These are phyloP conservation scores for Sonneratia caseolaris DNA, from an alignment of 345 rosid species.

Conservation along the genomic window DNA sequence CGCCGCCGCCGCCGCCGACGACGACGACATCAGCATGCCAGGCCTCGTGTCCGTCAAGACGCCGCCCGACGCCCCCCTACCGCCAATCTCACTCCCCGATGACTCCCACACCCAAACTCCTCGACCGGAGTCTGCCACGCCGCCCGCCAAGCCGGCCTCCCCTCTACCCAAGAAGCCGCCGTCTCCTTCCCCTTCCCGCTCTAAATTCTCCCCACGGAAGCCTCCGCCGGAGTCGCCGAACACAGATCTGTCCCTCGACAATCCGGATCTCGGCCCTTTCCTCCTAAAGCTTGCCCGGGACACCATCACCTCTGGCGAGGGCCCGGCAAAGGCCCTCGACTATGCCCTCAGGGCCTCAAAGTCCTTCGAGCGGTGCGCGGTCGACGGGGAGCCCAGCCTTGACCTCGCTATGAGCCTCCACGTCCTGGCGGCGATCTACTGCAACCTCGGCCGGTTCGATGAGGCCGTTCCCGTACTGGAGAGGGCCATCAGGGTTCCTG, in stretches of 20 bases:
- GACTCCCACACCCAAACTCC: slow-evolving; percentile 20
- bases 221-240: slow-evolving; percentile 58
- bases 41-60: slow-evolving; percentile 83
- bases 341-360: slow-evolving; percentile 82
- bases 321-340: slow-evolving; percentile 79
- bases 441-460: slow-evolving; percentile 85
- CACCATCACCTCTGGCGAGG: slow-evolving; percentile 88
- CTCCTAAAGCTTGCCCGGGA: slow-evolving; percentile 92
- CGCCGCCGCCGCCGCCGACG: background rate
- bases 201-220: slow-evolving; percentile 80
- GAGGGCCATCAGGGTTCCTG: slow-evolving; percentile 71
- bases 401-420: slow-evolving; percentile 96
- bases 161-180: slow-evolving; percentile 41
- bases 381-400: slow-evolving; percentile 68
- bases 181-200: slow-evolving; percentile 72
- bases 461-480: slow-evolving; percentile 90
- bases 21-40: slow-evolving; percentile 38
- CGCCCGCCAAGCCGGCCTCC: slow-evolving; percentile 20
- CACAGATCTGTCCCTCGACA: slow-evolving; percentile 71
- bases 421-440: slow-evolving; percentile 85
- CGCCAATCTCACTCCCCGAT: slow-evolving; percentile 59
- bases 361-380: slow-evolving; percentile 81
- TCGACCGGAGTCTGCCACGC: slow-evolving; percentile 27
- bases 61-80: slow-evolving; percentile 61
- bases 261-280: slow-evolving; percentile 98